Conservation (phyloP, 2,329 filamentous ascomycete genomes). For the Alternaria hordeiaustralica region DNA sequence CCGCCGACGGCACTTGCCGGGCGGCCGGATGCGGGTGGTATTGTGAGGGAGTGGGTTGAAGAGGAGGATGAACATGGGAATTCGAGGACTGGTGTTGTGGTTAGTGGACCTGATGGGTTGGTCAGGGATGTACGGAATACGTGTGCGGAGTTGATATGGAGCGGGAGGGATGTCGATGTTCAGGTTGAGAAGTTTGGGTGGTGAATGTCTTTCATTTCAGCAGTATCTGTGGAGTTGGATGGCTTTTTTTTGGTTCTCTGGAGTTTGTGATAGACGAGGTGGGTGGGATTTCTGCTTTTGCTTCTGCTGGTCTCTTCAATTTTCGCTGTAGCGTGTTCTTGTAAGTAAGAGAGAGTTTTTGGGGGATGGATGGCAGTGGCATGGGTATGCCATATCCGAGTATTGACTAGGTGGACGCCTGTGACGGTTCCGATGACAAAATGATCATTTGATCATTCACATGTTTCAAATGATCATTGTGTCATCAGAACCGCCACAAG, state of each 20-base stretch:
- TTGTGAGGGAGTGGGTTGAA: slow-evolving; percentile 52
- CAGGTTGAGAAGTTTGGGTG: slow-evolving; percentile 73
- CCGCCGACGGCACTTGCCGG: slow-evolving; percentile 61
- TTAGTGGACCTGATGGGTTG: slow-evolving; percentile 68
- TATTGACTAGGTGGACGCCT: neutral
- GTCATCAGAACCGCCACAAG: neutral
- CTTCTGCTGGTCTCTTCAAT: neutral
- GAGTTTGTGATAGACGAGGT: neutral
- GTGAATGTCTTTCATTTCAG: slow-evolving; percentile 48
- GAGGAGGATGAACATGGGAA: slow-evolving; percentile 43
- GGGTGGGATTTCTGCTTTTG: neutral
- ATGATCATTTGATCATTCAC: neutral
- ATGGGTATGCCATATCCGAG: neutral
- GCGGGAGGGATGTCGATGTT: slow-evolving; percentile 60
- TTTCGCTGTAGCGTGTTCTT: neutral
- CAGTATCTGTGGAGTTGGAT: neutral
- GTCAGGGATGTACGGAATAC: slow-evolving; percentile 66
- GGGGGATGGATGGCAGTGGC: neutral
- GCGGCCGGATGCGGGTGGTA: slow-evolving; percentile 58
- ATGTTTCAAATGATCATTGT: neutral
- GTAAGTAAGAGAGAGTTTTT: neutral
- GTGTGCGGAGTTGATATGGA: slow-evolving; percentile 58
- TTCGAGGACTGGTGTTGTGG: slow-evolving; percentile 61
- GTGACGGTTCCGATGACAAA: neutral
- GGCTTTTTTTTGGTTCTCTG: neutral